Base-by-base conservation (phyloP, 345 rosid species). In the Eucalyptus victrix region DNA sequence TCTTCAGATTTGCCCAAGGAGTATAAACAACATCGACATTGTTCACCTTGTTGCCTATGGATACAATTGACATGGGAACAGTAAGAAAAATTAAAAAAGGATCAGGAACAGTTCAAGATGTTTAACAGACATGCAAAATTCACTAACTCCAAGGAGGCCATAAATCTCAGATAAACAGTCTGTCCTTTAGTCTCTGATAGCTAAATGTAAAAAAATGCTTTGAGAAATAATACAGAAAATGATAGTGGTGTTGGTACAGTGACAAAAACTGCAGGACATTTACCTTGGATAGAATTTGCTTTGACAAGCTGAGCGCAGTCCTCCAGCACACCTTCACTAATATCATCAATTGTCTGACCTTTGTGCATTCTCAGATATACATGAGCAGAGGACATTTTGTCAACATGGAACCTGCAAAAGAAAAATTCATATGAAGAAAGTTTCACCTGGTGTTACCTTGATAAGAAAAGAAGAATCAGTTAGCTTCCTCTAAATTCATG, bases 251-350 rank as follows among this genome's bases (percentile, higher is more conserved):
- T 17, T 49, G 62, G 80, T 60, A 45, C 30, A 65, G 53, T 32
- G 69, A 88, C 32, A 89, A 49, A 51, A 67, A 5, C 58, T 87
- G 50, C 40, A 47, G 42, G 3, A 21, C 8, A 54, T 69, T 91
- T 92, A 92, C 99, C 99, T 96, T 97, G 99, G 87, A 98, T 98
- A 89, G 99, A 98, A 91, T 98, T 98, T 44, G 99, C 99, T 94
- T 98, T 98, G 81, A 98, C 99, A 88, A 98, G 99, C 95, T 98
- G 99, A 86, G 91, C 98, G 90, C 99, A 98, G 91, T 98, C 99
- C 94, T 97, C 98, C 53, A 97, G 91, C 88, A 98, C 91, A 86
- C 97, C 99, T 93, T 95, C 98, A 87, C 94, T 95, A 11, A 98
- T 97, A 91, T 92, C 94, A 93, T 97, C 99, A 87, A 98, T 93